A percentile compares a stretch with the other conserved stretches of the same genome.
Evolutionary conservation across 345 rosid genomes (phyloP).

Genomic region (Odontarrhena argentea): DNA sequence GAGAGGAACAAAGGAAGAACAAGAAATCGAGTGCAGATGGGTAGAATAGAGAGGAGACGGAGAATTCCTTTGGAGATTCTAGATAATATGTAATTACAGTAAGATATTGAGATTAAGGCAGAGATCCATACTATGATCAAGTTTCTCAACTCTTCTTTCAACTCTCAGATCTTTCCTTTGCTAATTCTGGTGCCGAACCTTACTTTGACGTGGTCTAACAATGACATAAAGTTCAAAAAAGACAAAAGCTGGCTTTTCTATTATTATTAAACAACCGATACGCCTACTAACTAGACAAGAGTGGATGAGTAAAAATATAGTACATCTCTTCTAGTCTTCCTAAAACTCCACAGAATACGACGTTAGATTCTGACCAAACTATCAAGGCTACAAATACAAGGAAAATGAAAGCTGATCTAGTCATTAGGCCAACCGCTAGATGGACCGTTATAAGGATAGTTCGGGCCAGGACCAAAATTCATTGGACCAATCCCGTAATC

Average conservation of each 20-base stretch:
- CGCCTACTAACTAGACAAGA: constrained; percentile 14
- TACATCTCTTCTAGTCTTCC: constrained; percentile 20
- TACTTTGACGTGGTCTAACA: constrained; percentile 1
- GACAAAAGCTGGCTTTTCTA: background rate
- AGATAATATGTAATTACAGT: constrained; percentile 53
- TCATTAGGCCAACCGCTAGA: constrained; percentile 75
- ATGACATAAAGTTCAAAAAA: constrained; percentile 1
- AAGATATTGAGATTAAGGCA: constrained; percentile 45
- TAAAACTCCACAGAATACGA: constrained; percentile 7
- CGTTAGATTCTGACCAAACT: constrained; percentile 12
- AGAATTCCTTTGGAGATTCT: constrained; percentile 45
- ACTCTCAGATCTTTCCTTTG: constrained; percentile 31
- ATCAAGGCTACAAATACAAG: constrained; percentile 4
- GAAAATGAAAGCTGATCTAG: constrained; percentile 38
- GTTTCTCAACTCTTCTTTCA: constrained; percentile 39
- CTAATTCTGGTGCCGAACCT: constrained; percentile 6
- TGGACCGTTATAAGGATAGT: constrained; percentile 37
- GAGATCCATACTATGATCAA: constrained; percentile 54
- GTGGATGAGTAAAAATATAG: background rate
- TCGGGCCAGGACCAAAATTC: constrained; percentile 61
- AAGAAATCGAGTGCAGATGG: constrained; percentile 48
- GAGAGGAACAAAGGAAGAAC: constrained; percentile 54
- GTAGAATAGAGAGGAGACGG: constrained; percentile 59
- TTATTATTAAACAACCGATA: constrained; percentile 12
- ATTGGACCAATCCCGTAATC: constrained; percentile 26